Conservation (phyloP, 768 basidiomycete genomes). For the Kwoniella bestiolae region DNA sequence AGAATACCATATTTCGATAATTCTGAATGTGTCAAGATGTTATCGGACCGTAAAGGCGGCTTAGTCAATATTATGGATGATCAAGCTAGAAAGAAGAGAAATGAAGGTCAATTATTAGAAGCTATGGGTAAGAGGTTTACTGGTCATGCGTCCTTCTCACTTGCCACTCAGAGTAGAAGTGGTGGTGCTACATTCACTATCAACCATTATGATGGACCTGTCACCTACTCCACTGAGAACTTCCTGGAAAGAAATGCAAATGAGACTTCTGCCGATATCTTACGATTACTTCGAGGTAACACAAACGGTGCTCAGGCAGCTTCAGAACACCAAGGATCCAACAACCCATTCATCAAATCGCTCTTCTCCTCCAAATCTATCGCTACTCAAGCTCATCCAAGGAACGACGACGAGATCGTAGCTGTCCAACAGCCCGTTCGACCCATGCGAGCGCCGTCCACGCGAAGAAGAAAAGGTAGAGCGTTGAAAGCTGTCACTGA, state of each 20-base stretch:
- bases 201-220: slow-evolving; percentile 86
- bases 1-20: slow-evolving; percentile 83
- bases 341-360: slow-evolving; percentile 88
- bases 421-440: slow-evolving; percentile 90
- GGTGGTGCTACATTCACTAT: slow-evolving; percentile 87
- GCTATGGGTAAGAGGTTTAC: slow-evolving; percentile 93
- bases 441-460: slow-evolving; percentile 92
- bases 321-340: slow-evolving; percentile 72
- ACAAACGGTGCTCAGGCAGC: slow-evolving; percentile 36
- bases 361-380: slow-evolving; percentile 87
- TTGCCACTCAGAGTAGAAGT: slow-evolving; percentile 72
- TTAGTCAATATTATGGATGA: slow-evolving; percentile 98
- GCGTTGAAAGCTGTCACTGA: slow-evolving; percentile 48
- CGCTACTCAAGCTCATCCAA: slow-evolving; percentile 86
- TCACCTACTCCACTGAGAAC: slow-evolving; percentile 86
- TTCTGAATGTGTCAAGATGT: slow-evolving; percentile 79
- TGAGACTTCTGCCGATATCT: slow-evolving; percentile 88
- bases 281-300: slow-evolving; percentile 79
- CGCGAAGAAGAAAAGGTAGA: slow-evolving; percentile 62
- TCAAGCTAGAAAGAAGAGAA: slow-evolving; percentile 89
- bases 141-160: slow-evolving; percentile 89
- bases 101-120: slow-evolving; percentile 90
- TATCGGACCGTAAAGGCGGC: slow-evolving; percentile 86
- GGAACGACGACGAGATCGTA: slow-evolving; percentile 93
- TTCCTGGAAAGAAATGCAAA: slow-evolving; percentile 90